phyloP scores from a whole-genome alignment of 129 eudicot species.

The Gnaphalium uliginosum region DNA sequence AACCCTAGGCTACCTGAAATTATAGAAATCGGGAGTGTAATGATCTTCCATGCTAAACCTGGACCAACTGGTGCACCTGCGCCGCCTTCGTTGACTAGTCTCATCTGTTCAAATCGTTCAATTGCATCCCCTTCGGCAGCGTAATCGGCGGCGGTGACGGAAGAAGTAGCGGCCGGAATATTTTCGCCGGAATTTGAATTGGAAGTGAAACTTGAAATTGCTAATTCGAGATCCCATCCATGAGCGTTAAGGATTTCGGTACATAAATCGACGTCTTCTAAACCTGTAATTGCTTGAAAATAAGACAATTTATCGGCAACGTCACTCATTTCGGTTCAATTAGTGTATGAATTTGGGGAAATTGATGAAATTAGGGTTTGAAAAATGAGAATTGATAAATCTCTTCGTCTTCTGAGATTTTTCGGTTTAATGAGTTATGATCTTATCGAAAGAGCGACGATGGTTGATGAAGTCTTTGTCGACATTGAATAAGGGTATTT shows the following conservation, averaged over 20 bases:
- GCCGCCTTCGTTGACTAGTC: constrained; percentile 12
- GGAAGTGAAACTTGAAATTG: constrained; percentile 66
- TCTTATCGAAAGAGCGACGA: constrained; percentile 18
- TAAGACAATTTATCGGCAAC: constrained; percentile 71
- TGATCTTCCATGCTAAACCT: constrained; percentile 72
- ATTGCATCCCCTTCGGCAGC: neutral
- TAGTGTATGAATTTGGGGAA: constrained; percentile 17
- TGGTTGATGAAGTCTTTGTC: neutral
- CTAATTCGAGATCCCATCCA: constrained; percentile 85
- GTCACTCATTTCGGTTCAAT: constrained; percentile 10
- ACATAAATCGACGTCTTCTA: constrained; percentile 84
- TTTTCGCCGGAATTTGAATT: constrained; percentile 19
- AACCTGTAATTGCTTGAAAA: constrained; percentile 90
- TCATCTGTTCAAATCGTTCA: neutral
- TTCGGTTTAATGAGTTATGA: neutral
- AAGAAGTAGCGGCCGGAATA: neutral
- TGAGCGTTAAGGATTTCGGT: constrained; percentile 88
- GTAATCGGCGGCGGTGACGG: constrained; percentile 24
- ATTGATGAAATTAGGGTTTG: constrained; percentile 24
- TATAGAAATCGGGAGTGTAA: constrained; percentile 78
- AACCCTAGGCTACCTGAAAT: constrained; percentile 85
- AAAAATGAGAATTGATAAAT: neutral
- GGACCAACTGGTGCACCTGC: constrained; percentile 35
- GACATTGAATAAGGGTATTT: constrained; percentile 15
- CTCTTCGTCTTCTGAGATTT: constrained; percentile 14